Evolutionary conservation across 345 rosid genomes (phyloP).

Genomic region (Linum lewisii): DNA sequence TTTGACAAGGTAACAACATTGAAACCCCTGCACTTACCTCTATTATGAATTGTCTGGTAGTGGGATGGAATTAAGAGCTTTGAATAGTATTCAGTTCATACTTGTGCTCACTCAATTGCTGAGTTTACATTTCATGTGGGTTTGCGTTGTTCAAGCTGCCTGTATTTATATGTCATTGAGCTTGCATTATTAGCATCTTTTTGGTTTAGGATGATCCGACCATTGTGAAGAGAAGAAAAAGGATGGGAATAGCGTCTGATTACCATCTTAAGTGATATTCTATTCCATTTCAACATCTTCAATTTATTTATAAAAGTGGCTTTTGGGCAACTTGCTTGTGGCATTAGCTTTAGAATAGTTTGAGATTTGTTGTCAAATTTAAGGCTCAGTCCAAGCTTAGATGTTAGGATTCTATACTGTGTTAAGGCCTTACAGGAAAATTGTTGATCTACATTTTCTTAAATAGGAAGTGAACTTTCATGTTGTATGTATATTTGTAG

Average conservation of each 20-base stretch:
- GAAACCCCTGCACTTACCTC: background rate
- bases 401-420: background rate
- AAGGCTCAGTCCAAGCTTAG: background rate
- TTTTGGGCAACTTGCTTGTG: background rate
- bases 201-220: too few species aligned
- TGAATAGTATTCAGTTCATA: too few species aligned
- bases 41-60: background rate
- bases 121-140: too few species aligned
- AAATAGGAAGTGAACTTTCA: too few species aligned
- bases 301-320: background rate
- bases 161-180: too few species aligned
- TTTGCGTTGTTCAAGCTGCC: too few species aligned
- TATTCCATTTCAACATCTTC: background rate
- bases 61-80: background rate
- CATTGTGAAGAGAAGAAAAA: background rate
- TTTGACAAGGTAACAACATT: conserved; percentile 44
- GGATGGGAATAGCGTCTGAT: background rate
- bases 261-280: background rate
- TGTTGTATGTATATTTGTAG: too few species aligned
- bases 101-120: too few species aligned
- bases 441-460: background rate
- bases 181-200: too few species aligned
- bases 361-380: background rate
- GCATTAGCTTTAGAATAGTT: background rate
- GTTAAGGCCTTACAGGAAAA: background rate